phyloP scores from a whole-genome alignment of 371 early-diverging fungal genomes.

The Mortierella sp. region DNA sequence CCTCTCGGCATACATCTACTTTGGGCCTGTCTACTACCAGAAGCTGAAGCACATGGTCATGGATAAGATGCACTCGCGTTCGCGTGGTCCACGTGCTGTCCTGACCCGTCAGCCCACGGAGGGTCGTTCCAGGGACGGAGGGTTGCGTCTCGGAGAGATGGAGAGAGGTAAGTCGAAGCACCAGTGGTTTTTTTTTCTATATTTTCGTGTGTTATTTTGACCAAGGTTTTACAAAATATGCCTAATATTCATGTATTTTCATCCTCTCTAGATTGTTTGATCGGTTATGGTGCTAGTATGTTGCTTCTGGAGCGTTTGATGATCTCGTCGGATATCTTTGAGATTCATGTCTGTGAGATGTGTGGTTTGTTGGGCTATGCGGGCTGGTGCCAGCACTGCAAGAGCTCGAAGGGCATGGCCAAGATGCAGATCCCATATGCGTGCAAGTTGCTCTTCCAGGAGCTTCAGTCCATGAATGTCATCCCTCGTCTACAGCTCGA shows the following conservation, averaged over 20 bases:
- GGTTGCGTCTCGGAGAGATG: slow-evolving; percentile 99
- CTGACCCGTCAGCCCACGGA: slow-evolving; percentile 99
- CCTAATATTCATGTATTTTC: background rate
- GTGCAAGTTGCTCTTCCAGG: slow-evolving; percentile 96
- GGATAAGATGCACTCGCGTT: slow-evolving; percentile 99
- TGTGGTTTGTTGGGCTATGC: slow-evolving; percentile 96
- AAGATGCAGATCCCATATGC: slow-evolving; percentile 98
- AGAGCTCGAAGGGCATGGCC: slow-evolving; percentile 85
- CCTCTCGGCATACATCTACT: slow-evolving; percentile 96
- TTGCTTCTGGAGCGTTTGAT: slow-evolving; percentile 96
- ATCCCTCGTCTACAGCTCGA: slow-evolving; percentile 74
- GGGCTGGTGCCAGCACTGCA: slow-evolving; percentile 98
- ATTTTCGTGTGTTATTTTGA: background rate
- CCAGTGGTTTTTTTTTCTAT: too few relatives aligned
- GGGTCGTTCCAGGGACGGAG: slow-evolving; percentile 98
- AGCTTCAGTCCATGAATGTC: slow-evolving; percentile 97
- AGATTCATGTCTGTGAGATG: slow-evolving; percentile 89
- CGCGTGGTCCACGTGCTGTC: slow-evolving; percentile 94
- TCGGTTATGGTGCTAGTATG: slow-evolving; percentile 97
- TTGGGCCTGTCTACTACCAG: slow-evolving; percentile 99
- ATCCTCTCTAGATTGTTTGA: slow-evolving; percentile 84
- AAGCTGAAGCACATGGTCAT: slow-evolving; percentile 99
- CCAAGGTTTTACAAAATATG: background rate
- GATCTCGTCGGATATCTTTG: slow-evolving; percentile 95
- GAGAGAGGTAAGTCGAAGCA: slow-evolving; percentile 78